Conservation (phyloP, 2,329 filamentous ascomycete genomes). For the Xylaria sp. region DNA sequence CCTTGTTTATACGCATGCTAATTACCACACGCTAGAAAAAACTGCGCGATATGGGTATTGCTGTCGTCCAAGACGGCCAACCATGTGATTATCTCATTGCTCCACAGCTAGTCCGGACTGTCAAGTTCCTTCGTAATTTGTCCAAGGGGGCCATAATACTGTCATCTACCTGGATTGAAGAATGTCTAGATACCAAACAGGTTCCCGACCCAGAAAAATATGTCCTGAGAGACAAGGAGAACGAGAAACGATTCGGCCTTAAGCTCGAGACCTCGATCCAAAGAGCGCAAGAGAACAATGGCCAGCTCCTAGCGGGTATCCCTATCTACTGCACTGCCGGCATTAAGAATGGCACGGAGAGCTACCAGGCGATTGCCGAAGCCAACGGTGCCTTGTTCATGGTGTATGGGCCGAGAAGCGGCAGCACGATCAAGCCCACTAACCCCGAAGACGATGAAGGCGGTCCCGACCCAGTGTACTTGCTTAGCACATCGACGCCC, state of each 20-base stretch:
- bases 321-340: constrained; percentile 86
- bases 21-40: constrained; percentile 67
- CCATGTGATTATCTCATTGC: constrained; percentile 88
- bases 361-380: constrained; percentile 85
- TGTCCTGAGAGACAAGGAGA: constrained; percentile 74
- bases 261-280: constrained; percentile 73
- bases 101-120: constrained; percentile 85
- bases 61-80: constrained; percentile 78
- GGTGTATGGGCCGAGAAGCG: constrained; percentile 78
- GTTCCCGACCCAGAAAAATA: constrained; percentile 73
- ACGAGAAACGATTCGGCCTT: constrained; percentile 77
- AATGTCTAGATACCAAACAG: constrained; percentile 75
- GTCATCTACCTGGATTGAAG: constrained; percentile 80
- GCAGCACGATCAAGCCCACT: constrained; percentile 72
- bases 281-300: constrained; percentile 79
- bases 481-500: constrained; percentile 75
- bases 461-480: constrained; percentile 78
- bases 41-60: constrained; percentile 84
- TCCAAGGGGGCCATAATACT: constrained; percentile 83
- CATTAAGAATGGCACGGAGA: constrained; percentile 83
- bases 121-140: constrained; percentile 91
- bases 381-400: constrained; percentile 88
- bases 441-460: constrained; percentile 70
- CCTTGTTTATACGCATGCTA: constrained; percentile 23
- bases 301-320: constrained; percentile 77